Conservation (phyloP, 2,329 filamentous ascomycete species). For the Penicillium sp. region DNA sequence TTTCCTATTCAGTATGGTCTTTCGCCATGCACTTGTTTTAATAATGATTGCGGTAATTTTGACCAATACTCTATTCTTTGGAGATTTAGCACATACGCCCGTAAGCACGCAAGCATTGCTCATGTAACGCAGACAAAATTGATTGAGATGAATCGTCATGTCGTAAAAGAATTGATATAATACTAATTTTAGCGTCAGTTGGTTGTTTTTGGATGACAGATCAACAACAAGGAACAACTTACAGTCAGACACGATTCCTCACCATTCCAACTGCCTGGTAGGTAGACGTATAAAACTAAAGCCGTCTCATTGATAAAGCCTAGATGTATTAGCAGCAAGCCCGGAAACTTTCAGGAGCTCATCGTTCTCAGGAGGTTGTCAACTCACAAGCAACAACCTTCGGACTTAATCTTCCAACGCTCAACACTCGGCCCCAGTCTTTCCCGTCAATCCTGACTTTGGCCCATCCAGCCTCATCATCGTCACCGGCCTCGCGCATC, state of each 20-base stretch:
- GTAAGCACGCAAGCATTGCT: neutral
- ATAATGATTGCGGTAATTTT: conserved; percentile 24
- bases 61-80: neutral
- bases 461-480: conserved; percentile 81
- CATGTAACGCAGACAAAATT: neutral
- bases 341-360: conserved; percentile 6
- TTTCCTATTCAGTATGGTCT: conserved; percentile 13
- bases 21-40: conserved; percentile 24
- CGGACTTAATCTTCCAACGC: conserved; percentile 85
- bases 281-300: conserved; percentile 51
- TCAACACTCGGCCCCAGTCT: conserved; percentile 94
- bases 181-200: conserved; percentile 35
- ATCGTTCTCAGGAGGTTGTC: neutral
- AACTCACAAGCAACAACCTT: conserved; percentile 83
- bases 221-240: conserved; percentile 23
- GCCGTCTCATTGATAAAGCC: conserved; percentile 52
- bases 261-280: conserved; percentile 46
- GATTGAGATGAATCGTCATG: conserved; percentile 21
- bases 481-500: conserved; percentile 67
- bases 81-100: neutral
- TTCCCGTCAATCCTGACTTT: conserved; percentile 87
- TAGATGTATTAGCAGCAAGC: conserved; percentile 15
- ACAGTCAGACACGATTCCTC: conserved; percentile 53
- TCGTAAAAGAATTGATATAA: conserved; percentile 51
- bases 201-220: neutral